These are phyloP conservation scores for Ramularia collo-cygni DNA, from an alignment of 2,329 filamentous ascomycete species.

Conservation along the genomic window DNA sequence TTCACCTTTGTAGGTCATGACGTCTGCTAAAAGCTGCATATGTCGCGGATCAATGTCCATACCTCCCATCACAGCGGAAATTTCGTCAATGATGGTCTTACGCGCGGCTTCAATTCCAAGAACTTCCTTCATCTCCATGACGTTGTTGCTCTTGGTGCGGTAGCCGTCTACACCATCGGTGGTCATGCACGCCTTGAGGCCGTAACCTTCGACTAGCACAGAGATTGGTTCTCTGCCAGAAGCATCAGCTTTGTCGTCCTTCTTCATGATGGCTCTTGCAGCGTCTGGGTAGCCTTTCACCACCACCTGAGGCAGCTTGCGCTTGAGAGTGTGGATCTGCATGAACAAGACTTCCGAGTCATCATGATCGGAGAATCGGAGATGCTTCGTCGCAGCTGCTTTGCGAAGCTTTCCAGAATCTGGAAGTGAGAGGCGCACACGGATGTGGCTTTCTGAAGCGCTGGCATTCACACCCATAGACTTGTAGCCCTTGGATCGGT, in stretches of 20 bases:
- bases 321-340: constrained; percentile 78
- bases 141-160: constrained; percentile 68
- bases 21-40: constrained; percentile 93
- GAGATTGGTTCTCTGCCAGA: constrained; percentile 51
- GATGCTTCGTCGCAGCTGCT: constrained; percentile 13
- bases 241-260: constrained; percentile 59
- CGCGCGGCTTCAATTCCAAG: constrained; percentile 93
- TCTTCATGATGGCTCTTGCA: constrained; percentile 80
- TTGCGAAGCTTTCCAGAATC: constrained; percentile 34
- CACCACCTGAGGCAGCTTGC: constrained; percentile 71
- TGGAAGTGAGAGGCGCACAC: constrained; percentile 58
- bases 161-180: constrained; percentile 84
- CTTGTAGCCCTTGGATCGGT: constrained; percentile 76
- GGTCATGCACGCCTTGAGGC: constrained; percentile 80
- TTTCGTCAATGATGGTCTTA: constrained; percentile 81
- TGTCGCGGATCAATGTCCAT: constrained; percentile 97
- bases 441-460: constrained; percentile 44
- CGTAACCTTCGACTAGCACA: constrained; percentile 87
- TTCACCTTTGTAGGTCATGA: constrained; percentile 99
- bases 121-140: constrained; percentile 82
- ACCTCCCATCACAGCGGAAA: constrained; percentile 78
- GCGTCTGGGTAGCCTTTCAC: constrained; percentile 87
- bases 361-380: constrained; percentile 28
- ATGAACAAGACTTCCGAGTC: constrained; percentile 61
- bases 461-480: constrained; percentile 29